Evolutionary conservation across 345 rosid species (phyloP), one percentile per base, ranked within the genome.

Genomic region (Noccaea bulbosa): DNA sequence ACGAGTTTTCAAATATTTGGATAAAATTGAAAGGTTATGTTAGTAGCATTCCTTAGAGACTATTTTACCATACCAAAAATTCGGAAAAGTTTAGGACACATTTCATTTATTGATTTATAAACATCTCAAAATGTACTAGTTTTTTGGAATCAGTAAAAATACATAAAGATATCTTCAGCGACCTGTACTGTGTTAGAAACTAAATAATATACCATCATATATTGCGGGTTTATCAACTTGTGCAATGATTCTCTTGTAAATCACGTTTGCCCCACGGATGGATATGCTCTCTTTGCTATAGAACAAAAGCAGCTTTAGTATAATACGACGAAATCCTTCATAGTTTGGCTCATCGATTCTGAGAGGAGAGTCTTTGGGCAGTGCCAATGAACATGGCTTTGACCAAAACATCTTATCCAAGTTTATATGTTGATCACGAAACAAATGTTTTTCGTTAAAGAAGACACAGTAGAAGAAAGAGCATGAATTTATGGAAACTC

Each of bases 281-380:
- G 86, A 85, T 74, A 61, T 83, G 90, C 99, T 91, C 78, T 91
- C 95, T 63, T 85, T 88, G 68, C 98, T 89, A 77, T 94, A 94
- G 78, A 89, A 94, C 67, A 91, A 62, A 81, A 91, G 64, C 67
- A 91, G 24, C 84, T 80, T 89, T 20, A 89, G 82, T 9, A 94
- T 44, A 41, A 89, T 58, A 24, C 65, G 86, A 48, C 78, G 79
- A 22, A 91, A 5, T 35, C 99, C 97, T 45, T 78, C 81, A 63
- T 83, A 91, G 33, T 82, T 74, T 8, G 98, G 96, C 62, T 91
- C 96, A 40, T 94, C 89, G 20, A 91, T 15, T 79, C 96, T 82
- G 34, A 81, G 81, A 9, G 88, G 85, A 44, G 99, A 91, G 52
- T 83, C 90, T 49, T 66, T 72, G 16, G 92, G 80, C 73, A 94